Conservation (phyloP, 805 yeast species). For the Metschnikowia dekortorum region DNA sequence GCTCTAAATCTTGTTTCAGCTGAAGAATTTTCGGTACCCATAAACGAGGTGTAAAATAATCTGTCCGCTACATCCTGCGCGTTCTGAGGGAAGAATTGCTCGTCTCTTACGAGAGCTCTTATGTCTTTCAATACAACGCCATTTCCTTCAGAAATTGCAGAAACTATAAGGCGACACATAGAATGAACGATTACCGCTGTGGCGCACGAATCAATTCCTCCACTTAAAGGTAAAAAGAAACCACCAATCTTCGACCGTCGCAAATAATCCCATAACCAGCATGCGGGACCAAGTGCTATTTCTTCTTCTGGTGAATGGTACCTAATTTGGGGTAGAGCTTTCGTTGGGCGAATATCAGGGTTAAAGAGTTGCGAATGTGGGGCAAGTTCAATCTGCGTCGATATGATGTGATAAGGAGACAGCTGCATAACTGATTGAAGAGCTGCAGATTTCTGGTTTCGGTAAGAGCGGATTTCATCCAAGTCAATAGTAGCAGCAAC, state of each 20-base stretch:
- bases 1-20: conserved; percentile 82
- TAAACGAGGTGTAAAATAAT: conserved; percentile 84
- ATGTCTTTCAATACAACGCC: conserved; percentile 75
- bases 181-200: conserved; percentile 92
- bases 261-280: conserved; percentile 98
- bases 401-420: conserved; percentile 50
- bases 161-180: conserved; percentile 83
- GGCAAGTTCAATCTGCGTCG: conserved; percentile 63
- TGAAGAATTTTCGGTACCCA: conserved; percentile 96
- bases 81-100: conserved; percentile 61
- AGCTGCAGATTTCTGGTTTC: conserved; percentile 73
- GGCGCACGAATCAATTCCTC: conserved; percentile 98
- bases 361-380: conserved; percentile 57
- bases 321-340: conserved; percentile 38
- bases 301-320: conserved; percentile 91
- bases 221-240: conserved; percentile 87
- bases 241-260: conserved; percentile 91
- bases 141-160: conserved; percentile 66
- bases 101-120: conserved; percentile 55
- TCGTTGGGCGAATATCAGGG: conserved; percentile 57
- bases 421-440: conserved; percentile 54
- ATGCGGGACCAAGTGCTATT: conserved; percentile 96
- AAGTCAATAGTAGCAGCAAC: conserved; percentile 91
- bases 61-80: conserved; percentile 73
- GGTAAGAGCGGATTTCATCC: conserved; percentile 82